These are phyloP conservation scores for Hericium coralloides DNA, from an alignment of 768 basidiomycete species.

Conservation along the genomic window DNA sequence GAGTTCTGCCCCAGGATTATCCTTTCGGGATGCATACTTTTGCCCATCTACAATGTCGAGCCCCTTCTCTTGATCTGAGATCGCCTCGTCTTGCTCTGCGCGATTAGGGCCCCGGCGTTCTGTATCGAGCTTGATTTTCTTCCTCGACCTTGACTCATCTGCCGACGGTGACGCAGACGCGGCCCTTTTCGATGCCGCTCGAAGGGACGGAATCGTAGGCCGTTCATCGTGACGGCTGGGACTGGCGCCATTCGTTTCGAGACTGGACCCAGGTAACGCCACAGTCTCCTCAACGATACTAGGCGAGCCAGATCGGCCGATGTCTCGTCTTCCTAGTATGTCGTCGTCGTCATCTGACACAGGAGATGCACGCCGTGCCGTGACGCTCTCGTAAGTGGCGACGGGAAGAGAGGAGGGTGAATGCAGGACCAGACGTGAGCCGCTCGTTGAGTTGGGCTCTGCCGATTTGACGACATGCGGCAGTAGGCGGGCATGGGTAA, in stretches of 20 bases:
- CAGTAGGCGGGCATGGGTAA: background rate
- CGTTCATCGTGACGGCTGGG: background rate
- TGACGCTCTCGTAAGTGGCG: background rate
- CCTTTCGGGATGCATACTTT: background rate
- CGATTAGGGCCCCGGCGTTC: background rate
- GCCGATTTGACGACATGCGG: too few relatives aligned
- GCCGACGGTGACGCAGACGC: background rate
- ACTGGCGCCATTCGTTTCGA: background rate
- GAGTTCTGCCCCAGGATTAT: background rate
- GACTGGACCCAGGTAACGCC: background rate
- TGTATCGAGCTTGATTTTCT: background rate
- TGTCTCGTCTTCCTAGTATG: background rate
- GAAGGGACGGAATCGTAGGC: background rate
- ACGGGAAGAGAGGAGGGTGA: background rate
- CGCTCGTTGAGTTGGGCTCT: too few relatives aligned
- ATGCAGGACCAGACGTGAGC: background rate
- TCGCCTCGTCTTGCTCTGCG: background rate
- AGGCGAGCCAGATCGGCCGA: background rate
- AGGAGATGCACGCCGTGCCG: background rate
- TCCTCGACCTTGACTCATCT: background rate
- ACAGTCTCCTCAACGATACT: background rate
- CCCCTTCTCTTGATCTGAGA: background rate
- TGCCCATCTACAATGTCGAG: background rate
- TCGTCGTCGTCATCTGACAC: background rate
- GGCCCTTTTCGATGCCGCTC: background rate